These are phyloP conservation scores for Gnomoniopsis sp. DNA, from an alignment of 2,329 filamentous ascomycete species.

Conservation along the genomic window DNA sequence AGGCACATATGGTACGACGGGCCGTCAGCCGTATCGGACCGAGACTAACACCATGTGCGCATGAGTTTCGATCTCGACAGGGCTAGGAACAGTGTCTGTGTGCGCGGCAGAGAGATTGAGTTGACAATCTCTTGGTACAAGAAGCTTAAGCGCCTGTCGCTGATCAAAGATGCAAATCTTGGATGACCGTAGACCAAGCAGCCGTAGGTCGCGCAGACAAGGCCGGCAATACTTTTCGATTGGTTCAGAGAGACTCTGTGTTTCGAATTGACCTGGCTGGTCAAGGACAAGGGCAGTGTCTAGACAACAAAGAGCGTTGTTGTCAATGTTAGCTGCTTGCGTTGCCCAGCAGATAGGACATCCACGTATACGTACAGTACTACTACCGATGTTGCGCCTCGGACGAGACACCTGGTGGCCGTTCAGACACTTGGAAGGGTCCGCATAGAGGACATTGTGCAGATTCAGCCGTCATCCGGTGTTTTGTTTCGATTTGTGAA, in stretches of 20 bases:
- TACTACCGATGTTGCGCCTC: too few relatives aligned
- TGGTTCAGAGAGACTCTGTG: not conserved
- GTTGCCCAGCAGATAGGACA: too few relatives aligned
- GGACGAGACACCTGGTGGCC: too few relatives aligned
- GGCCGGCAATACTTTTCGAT: not conserved
- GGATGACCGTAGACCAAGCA: not conserved
- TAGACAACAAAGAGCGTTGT: not conserved
- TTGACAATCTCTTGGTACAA: not conserved
- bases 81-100: not conserved
- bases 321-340: too few relatives aligned
- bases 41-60: not conserved
- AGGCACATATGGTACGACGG: not conserved
- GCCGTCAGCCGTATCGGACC: not conserved
- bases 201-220: not conserved
- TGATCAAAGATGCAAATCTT: not conserved
- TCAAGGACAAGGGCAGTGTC: not conserved
- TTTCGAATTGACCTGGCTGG: not conserved
- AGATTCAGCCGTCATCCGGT: not conserved
- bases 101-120: not conserved
- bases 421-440: not conserved
- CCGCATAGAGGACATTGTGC: too few relatives aligned
- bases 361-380: too few relatives aligned
- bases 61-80: not conserved
- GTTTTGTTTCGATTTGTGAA: not conserved
- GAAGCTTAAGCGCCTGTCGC: not conserved